These are phyloP conservation scores for Aspergillus fijiensis DNA, from an alignment of 2,329 filamentous ascomycete genomes.

Conservation along the genomic window DNA sequence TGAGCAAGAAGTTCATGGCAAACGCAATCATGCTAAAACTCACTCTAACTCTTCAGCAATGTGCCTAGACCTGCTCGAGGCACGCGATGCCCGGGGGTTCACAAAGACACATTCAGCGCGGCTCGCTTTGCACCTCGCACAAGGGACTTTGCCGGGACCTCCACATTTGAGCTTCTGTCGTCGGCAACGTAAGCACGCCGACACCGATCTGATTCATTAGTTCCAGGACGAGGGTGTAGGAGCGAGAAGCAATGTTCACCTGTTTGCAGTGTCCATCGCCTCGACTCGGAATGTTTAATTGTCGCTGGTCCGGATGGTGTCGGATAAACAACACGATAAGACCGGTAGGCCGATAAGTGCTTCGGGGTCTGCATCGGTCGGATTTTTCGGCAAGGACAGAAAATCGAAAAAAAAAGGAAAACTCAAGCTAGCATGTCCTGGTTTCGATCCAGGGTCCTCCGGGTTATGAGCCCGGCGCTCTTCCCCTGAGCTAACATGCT, in stretches of 20 bases:
- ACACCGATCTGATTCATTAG: neutral
- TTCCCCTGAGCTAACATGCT: conserved; percentile 47
- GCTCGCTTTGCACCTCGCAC: conserved; percentile 1
- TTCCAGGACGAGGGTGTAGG: too few species aligned
- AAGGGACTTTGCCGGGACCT: neutral
- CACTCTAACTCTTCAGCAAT: neutral
- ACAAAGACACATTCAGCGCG: conserved; percentile 4
- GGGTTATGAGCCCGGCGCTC: conserved; percentile 51
- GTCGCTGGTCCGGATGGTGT: too few species aligned
- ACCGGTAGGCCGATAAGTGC: too few species aligned
- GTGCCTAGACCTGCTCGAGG: neutral
- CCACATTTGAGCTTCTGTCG: conserved; percentile 4
- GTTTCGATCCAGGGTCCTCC: conserved; percentile 40
- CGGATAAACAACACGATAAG: too few species aligned
- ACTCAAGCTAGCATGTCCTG: conserved; percentile 19
- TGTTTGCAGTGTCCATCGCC: too few species aligned
- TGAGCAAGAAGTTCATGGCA: too few species aligned
- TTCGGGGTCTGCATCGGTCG: neutral
- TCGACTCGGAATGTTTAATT: too few species aligned
- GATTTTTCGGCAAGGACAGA: too few species aligned
- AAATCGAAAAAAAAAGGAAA: neutral
- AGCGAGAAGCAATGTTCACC: too few species aligned
- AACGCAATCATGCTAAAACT: neutral
- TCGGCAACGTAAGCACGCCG: conserved; percentile 1
- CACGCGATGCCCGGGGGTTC: neutral